Conservation (phyloP, 352 stramenopile genomes). For the Peronospora belbahrii region DNA sequence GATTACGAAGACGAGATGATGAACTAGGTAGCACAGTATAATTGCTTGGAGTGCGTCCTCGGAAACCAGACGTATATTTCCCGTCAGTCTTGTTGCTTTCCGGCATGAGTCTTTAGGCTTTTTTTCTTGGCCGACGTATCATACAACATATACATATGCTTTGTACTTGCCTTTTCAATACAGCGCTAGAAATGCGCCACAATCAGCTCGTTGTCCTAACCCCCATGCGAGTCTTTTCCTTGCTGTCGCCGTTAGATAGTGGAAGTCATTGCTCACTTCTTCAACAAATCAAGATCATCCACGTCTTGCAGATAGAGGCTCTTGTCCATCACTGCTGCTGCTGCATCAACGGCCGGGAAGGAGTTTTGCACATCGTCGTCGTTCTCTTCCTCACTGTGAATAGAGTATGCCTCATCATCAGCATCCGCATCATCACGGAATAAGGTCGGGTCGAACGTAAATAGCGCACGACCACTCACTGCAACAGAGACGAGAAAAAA, state of each 20-base stretch:
- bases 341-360: conserved; percentile 33
- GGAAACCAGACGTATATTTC: conserved; percentile 25
- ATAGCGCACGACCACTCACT: conserved; percentile 88
- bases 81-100: conserved; percentile 20
- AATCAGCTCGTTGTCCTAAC: conserved; percentile 13
- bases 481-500: conserved; percentile 13
- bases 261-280: conserved; percentile 42
- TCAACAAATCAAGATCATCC: conserved; percentile 68
- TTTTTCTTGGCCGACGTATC: conserved; percentile 14
- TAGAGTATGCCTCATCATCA: conserved; percentile 77
- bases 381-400: conserved; percentile 51
- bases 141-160: conserved; percentile 2
- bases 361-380: conserved; percentile 43
- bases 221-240: conserved; percentile 3
- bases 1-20: conserved; percentile 17
- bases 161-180: conserved; percentile 6
- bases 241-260: conserved; percentile 3
- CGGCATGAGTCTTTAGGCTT: conserved; percentile 16
- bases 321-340: conserved; percentile 72
- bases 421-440: conserved; percentile 88
- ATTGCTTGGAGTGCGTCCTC: conserved; percentile 1
- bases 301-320: conserved; percentile 77
- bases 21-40: conserved; percentile 11
- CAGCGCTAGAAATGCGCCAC: conserved; percentile 7
- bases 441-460: conserved; percentile 85